phyloP scores from a whole-genome alignment of 768 basidiomycete genomes.

The Boletus tylopilopsis region DNA sequence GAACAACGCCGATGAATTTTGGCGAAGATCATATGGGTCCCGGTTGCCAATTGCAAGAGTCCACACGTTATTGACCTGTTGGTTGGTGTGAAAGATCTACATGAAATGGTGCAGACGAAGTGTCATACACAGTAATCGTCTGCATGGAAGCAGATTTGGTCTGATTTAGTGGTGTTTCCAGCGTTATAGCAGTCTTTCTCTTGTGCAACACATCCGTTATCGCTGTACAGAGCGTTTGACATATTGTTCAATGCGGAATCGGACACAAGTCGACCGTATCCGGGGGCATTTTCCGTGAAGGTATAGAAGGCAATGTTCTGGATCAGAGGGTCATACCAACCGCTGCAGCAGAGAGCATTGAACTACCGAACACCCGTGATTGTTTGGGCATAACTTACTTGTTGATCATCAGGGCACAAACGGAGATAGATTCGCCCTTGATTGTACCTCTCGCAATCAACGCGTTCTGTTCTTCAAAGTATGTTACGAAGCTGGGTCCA shows the following conservation, averaged over 20 bases:
- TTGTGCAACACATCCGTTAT: constrained; percentile 51
- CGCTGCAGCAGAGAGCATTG: constrained; percentile 33
- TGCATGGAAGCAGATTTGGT: constrained; percentile 47
- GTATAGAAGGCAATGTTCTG: constrained; percentile 58
- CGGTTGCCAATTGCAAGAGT: constrained; percentile 48
- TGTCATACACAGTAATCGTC: constrained; percentile 47
- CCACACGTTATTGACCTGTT: constrained; percentile 48
- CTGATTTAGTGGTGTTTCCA: constrained; percentile 41
- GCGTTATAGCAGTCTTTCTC: constrained; percentile 56
- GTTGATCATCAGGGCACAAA: constrained; percentile 64
- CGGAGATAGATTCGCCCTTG: constrained; percentile 47
- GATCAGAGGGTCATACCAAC: constrained; percentile 63
- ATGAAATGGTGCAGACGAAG: not conserved
- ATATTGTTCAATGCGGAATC: constrained; percentile 42
- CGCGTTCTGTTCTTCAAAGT: constrained; percentile 59
- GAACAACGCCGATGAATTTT: constrained; percentile 49
- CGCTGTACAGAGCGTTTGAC: constrained; percentile 45
- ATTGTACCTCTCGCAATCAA: constrained; percentile 43
- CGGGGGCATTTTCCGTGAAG: constrained; percentile 60
- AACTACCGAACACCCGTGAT: not conserved
- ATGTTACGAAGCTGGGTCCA: constrained; percentile 60
- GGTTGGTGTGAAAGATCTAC: not conserved
- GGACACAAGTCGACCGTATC: constrained; percentile 59
- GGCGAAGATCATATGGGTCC: constrained; percentile 56
- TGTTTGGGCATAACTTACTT: constrained; percentile 35